Base-by-base conservation (phyloP, 2,329 filamentous ascomycete genomes). In the Kalaharituber pfeilii region DNA sequence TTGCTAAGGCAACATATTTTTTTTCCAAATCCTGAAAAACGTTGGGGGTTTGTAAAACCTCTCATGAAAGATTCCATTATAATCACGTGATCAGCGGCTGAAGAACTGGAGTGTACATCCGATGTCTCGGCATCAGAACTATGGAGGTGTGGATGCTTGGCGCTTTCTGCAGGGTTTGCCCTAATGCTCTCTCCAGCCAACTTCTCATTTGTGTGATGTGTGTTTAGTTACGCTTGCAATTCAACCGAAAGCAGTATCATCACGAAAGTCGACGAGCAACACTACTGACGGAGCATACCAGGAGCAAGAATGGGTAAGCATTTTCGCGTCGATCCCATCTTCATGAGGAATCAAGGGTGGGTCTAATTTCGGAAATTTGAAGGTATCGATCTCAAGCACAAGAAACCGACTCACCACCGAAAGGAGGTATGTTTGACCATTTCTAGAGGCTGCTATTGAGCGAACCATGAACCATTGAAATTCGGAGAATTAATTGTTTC, bases 341-440 rank as follows among this genome's bases (percentile, higher is more conserved):
- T 13, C 18, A 47, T 25, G 22, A 2, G 42, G 42, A 18, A n/a
- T n/a, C n/a, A 18, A 39, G 4, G 18, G 20, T 15, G 20, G 15
- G 2, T 39, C 33, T 39, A 39, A 39, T 39, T 39, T 18, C 13
- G 33, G 33, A 39, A 15, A 47, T 47, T 15, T 47, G 3, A 20
- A 30, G 47, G 60, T 59, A 62, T 62, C 59, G 60, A 62, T 62
- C 56, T 62, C 39, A 57, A 62, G 49, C 60, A 62, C 55, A 57
- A 57, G 52, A 57, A 59, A 54, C 60, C 60, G 22, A 55, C 60
- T 20, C 60, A 62, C 52, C 60, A 62, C 51, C 60, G 60, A 53
- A 62, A 60, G 59, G 60, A 18, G 47, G 47, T 50, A 13, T 15
- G 47, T 50, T 27, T 7, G 15, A 25, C 15, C 15, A n/a, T n/a